phyloP scores from a whole-genome alignment of 805 yeast species.

The Kodamaea kakaduensis region DNA sequence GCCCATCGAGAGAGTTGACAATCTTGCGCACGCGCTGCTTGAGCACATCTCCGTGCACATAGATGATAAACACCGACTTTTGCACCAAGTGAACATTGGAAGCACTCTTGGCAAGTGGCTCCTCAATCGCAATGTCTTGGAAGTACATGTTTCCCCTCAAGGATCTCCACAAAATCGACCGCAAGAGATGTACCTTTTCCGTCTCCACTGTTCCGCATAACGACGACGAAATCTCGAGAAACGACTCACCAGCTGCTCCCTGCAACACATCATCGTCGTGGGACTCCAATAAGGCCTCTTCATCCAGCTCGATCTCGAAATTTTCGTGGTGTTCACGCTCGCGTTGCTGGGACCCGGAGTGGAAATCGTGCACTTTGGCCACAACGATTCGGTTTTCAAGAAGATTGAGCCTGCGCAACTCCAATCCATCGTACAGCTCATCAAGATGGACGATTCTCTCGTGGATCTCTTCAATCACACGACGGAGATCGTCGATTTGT shows the following conservation, averaged over 20 bases:
- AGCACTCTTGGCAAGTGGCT: conserved; percentile 14
- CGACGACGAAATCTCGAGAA: conserved; percentile 20
- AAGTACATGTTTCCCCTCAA: conserved; percentile 40
- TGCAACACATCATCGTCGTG: too few relatives aligned
- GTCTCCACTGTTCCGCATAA: conserved; percentile 35
- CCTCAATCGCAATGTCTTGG: conserved; percentile 34
- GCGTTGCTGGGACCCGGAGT: conserved; percentile 11
- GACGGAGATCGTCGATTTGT: conserved; percentile 24
- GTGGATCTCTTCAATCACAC: conserved; percentile 21
- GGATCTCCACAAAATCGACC: conserved; percentile 42
- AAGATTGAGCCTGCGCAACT: conserved; percentile 19
- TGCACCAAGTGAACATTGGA: conserved; percentile 18
- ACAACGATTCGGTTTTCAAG: conserved; percentile 37
- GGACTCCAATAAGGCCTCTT: conserved; percentile 29
- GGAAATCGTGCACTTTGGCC: conserved; percentile 30
- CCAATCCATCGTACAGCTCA: conserved; percentile 27
- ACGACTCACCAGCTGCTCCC: conserved; percentile 1
- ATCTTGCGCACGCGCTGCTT: conserved; percentile 32
- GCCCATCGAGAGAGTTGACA: conserved; percentile 37
- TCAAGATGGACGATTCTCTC: conserved; percentile 37
- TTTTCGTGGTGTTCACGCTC: conserved; percentile 2
- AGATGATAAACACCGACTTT: conserved; percentile 37
- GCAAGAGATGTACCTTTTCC: conserved; percentile 33
- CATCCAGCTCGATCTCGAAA: conserved; percentile 13
- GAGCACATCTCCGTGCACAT: conserved; percentile 39